Percentiles rank a stretch among this genome's conserved stretches.
Conservation (phyloP, 495 filamentous ascomycete genomes). For the Hypoxylon trugodes region DNA sequence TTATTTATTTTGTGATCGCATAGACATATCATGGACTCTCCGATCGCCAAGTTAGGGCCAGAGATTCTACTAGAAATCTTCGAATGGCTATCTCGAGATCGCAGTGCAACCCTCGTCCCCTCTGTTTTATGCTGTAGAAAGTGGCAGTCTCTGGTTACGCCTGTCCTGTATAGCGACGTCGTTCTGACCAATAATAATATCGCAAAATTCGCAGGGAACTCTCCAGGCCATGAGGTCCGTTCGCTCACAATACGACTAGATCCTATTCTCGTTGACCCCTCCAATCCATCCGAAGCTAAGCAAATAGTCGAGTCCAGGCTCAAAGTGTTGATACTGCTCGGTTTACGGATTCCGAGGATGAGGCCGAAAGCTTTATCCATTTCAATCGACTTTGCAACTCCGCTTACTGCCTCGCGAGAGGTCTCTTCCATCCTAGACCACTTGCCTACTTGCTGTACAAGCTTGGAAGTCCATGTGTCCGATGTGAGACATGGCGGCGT, state of each 20-base stretch:
- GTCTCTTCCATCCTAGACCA: conserved; percentile 8
- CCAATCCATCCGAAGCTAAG: background rate
- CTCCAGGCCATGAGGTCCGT: background rate
- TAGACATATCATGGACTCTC: background rate
- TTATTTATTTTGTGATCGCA: background rate
- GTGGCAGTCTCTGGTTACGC: conserved; percentile 13
- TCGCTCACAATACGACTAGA: conserved; percentile 8
- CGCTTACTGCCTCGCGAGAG: conserved; percentile 3
- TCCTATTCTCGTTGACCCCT: conserved; percentile 2
- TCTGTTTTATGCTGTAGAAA: conserved; percentile 14
- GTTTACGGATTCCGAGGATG: background rate
- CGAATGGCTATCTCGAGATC: conserved; percentile 6
- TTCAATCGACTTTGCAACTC: conserved; percentile 15
- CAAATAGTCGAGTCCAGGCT: background rate
- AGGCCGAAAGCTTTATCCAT: conserved; percentile 11
- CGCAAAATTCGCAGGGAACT: conserved; percentile 1
- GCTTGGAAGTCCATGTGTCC: conserved; percentile 19
- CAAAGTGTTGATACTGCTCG: background rate
- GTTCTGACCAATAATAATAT: conserved; percentile 7
- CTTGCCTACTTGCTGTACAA: conserved; percentile 13
- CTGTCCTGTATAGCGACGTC: conserved; percentile 19
- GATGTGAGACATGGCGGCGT: conserved; percentile 6
- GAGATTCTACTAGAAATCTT: conserved; percentile 23
- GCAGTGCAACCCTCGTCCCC: background rate
- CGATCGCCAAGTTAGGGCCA: conserved; percentile 14